Percentiles rank a stretch among this genome's conserved stretches.
Conservation (phyloP, 2,329 filamentous ascomycete genomes). For the Pestalotiopsis sp. region DNA sequence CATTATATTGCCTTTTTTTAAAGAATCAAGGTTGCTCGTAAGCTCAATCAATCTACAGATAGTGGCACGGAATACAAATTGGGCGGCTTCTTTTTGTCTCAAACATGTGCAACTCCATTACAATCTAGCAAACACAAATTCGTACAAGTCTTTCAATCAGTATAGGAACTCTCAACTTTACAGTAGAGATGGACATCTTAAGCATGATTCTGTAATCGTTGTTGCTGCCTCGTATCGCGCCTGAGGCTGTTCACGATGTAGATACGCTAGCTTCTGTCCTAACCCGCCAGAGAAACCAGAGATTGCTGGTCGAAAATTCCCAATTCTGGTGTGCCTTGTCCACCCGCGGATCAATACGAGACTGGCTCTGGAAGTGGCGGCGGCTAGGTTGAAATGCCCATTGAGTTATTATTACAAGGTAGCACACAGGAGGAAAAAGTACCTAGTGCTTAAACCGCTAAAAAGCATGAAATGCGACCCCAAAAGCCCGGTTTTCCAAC, state of each 20-base stretch:
- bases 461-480: neutral
- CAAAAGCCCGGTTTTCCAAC: neutral
- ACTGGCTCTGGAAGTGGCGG: neutral
- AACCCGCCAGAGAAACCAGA: too few relatives aligned
- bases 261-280: too few relatives aligned
- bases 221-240: too few relatives aligned
- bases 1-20: neutral
- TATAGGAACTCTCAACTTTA: neutral
- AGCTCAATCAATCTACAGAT: neutral
- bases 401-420: neutral
- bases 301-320: too few relatives aligned
- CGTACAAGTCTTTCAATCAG: neutral
- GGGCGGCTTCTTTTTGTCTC: neutral
- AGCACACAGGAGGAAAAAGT: too few relatives aligned
- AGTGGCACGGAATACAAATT: neutral
- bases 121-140: neutral
- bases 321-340: neutral
- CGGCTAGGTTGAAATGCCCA: neutral
- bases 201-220: too few relatives aligned
- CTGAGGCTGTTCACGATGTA: too few relatives aligned
- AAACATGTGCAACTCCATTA: neutral
- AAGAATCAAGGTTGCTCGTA: neutral
- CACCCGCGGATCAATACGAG: neutral
- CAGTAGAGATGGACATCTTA: too few relatives aligned
- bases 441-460: neutral